Evolutionary conservation across 1,284 basidiomycete genomes (phyloP).

Genomic region (Puccinia novopanici): DNA sequence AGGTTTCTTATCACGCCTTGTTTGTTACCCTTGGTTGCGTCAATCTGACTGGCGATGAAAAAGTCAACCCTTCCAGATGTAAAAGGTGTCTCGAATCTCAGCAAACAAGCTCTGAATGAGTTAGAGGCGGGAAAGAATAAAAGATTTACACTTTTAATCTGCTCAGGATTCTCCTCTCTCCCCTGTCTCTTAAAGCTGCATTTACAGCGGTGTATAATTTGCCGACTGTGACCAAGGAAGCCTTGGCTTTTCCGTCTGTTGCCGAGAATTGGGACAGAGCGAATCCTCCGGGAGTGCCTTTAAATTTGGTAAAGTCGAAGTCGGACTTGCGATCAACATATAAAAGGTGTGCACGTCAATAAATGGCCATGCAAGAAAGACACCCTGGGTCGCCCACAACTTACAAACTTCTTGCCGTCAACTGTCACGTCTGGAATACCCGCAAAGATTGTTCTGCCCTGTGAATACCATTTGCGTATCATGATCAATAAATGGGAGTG

Average conservation of each 20-base stretch:
- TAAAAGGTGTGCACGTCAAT: not conserved
- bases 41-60: slow-evolving; percentile 9
- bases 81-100: not conserved
- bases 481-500: not conserved
- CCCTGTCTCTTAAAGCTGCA: slow-evolving; percentile 11
- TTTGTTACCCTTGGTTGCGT: not conserved
- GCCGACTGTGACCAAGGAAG: not conserved
- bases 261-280: not conserved
- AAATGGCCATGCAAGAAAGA: not conserved
- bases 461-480: not conserved
- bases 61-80: slow-evolving; percentile 5
- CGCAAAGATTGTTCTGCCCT: not conserved
- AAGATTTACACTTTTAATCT: not conserved
- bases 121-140: not conserved
- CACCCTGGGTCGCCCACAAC: not conserved
- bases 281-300: not conserved
- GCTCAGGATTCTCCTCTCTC: not conserved
- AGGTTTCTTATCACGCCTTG: not conserved
- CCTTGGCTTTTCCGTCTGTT: not conserved
- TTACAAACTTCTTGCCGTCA: not conserved
- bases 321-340: not conserved
- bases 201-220: slow-evolving; percentile 3
- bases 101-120: not conserved
- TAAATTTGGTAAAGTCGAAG: slow-evolving; percentile 6
- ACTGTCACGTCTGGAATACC: not conserved